phyloP scores from a whole-genome alignment of 192 early-diverging fungal genomes.

The Coemansia umbellata region DNA sequence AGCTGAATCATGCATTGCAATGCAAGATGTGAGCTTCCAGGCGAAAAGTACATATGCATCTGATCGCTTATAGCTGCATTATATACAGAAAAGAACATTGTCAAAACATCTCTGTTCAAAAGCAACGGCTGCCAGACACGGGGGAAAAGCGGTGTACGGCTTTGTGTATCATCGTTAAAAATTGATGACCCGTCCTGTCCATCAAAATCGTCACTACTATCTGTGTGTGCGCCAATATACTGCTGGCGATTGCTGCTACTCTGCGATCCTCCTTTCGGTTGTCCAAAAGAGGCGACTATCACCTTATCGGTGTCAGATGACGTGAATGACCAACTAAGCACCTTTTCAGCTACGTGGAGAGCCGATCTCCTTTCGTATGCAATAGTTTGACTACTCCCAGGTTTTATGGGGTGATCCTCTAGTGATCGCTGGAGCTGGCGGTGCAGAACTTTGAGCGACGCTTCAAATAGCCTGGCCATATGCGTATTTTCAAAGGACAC shows the following conservation, averaged over 20 bases:
- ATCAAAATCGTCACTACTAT: background rate
- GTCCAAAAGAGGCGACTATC: constrained; percentile 30
- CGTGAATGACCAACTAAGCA: constrained; percentile 40
- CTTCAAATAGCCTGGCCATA: constrained; percentile 37
- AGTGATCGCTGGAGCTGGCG: constrained; percentile 36
- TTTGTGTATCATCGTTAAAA: constrained; percentile 21
- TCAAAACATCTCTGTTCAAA: constrained; percentile 31
- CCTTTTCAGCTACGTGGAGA: constrained; percentile 36
- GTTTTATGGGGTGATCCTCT: constrained; percentile 3
- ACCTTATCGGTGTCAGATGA: constrained; percentile 21
- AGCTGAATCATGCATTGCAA: constrained; percentile 46
- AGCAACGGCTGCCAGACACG: constrained; percentile 35
- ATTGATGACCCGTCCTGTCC: constrained; percentile 23
- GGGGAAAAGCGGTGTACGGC: constrained; percentile 40
- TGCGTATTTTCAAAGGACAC: constrained; percentile 37
- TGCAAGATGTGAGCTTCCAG: constrained; percentile 45
- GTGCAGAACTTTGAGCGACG: constrained; percentile 42
- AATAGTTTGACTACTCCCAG: constrained; percentile 21
- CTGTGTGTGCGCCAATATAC: background rate
- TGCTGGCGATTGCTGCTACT: background rate
- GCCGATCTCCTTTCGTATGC: constrained; percentile 45
- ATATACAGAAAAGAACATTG: constrained; percentile 44
- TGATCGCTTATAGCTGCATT: constrained; percentile 43
- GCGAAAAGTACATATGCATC: constrained; percentile 46
- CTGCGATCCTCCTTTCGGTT: background rate